Percentiles rank a stretch among this genome's conserved stretches.
These are phyloP conservation scores for Drosera spatulata DNA, from an alignment of 179 eudicot genomes.

Conservation along the genomic window DNA sequence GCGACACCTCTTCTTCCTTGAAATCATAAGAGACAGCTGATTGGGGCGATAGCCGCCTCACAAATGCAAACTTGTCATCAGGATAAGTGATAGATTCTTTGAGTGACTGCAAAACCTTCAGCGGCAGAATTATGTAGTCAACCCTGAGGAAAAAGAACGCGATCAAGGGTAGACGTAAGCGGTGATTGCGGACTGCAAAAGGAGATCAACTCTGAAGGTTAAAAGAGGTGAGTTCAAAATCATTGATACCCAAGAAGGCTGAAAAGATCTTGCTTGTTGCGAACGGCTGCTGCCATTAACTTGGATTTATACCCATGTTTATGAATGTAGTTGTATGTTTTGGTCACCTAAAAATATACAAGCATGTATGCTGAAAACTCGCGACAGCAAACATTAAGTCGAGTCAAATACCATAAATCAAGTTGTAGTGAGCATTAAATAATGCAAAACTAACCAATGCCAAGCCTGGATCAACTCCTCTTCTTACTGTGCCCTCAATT, in stretches of 20 bases:
- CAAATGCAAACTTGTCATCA: constrained; percentile 75
- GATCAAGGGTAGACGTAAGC: too few species aligned
- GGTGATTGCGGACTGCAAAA: too few species aligned
- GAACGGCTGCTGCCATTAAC: constrained; percentile 93
- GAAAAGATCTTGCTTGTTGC: constrained; percentile 88
- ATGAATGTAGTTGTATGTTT: constrained; percentile 91
- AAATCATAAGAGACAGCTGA: constrained; percentile 76
- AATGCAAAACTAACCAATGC: constrained; percentile 61
- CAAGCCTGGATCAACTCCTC: constrained; percentile 99
- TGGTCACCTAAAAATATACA: constrained; percentile 50
- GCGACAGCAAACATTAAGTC: neutral
- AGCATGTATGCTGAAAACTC: constrained; percentile 4
- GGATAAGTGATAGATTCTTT: constrained; percentile 65
- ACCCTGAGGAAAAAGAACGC: constrained; percentile 39
- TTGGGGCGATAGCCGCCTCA: constrained; percentile 67
- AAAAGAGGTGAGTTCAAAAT: neutral
- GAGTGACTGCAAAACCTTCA: constrained; percentile 85
- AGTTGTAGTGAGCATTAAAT: neutral
- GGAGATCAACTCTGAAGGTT: neutral
- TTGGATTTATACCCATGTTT: constrained; percentile 81
- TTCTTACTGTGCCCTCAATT: constrained; percentile 70
- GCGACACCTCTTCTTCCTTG: constrained; percentile 66
- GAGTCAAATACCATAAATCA: neutral
- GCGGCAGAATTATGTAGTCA: constrained; percentile 84
- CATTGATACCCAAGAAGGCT: constrained; percentile 61